A percentile compares a stretch with the other conserved stretches of the same genome.
Conservation (phyloP, 108 stramenopile genomes). For the Craspedostauros australis region DNA sequence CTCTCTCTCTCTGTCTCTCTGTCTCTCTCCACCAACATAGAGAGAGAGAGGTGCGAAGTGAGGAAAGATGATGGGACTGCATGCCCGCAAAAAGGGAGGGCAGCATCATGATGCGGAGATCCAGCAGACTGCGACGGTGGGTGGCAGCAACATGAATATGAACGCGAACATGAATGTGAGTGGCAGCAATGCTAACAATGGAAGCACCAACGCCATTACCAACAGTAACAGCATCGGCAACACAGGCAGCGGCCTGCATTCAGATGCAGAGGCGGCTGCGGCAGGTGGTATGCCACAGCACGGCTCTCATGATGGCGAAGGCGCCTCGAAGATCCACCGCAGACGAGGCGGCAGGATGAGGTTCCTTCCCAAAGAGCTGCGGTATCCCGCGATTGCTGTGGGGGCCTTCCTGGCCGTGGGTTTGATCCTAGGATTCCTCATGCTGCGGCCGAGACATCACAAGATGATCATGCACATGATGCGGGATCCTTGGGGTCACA, state of each 20-base stretch:
- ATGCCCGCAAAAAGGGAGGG: conserved; percentile 8
- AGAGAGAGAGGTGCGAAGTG: too few relatives aligned
- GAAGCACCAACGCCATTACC: too few relatives aligned
- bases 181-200: not conserved
- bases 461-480: conserved; percentile 38
- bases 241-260: too few relatives aligned
- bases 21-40: too few relatives aligned
- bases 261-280: too few relatives aligned
- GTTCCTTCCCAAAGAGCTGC: conserved; percentile 25
- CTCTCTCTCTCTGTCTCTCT: too few relatives aligned
- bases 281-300: not conserved
- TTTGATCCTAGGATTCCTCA: conserved; percentile 30
- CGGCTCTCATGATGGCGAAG: not conserved
- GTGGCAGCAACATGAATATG: not conserved
- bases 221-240: too few relatives aligned
- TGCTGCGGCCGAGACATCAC: conserved; percentile 39
- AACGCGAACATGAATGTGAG: not conserved
- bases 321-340: too few relatives aligned
- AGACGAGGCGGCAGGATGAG: too few relatives aligned
- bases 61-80: too few relatives aligned
- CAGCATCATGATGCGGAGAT: not conserved
- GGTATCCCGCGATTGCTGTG: conserved; percentile 25
- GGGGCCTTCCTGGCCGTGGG: conserved; percentile 29
- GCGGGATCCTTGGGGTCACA: conserved; percentile 29
- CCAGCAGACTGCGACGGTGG: not conserved